Conservation (phyloP, 768 basidiomycete species). For the Coprinellus micaceus region DNA sequence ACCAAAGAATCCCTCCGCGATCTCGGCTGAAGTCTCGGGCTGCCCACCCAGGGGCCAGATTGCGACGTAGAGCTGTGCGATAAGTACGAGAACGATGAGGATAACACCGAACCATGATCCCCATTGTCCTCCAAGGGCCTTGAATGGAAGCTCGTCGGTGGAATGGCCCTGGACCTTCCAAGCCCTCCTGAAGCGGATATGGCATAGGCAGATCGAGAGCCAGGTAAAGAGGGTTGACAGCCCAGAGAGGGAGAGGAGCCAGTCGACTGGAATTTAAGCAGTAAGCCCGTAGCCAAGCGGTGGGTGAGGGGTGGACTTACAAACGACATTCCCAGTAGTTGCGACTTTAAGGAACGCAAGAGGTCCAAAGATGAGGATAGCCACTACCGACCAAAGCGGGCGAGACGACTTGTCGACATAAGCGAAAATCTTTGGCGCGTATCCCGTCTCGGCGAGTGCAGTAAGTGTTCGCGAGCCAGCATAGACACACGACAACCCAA, state of each 20-base stretch:
- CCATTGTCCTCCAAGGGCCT: conserved; percentile 39
- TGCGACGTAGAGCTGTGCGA: conserved; percentile 45
- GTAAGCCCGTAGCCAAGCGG: not conserved
- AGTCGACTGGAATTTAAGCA: conserved; percentile 27
- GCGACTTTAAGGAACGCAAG: conserved; percentile 38
- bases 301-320: conserved; percentile 22
- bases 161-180: conserved; percentile 44
- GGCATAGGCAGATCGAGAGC: conserved; percentile 45
- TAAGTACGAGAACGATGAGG: conserved; percentile 37
- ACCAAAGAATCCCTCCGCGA: conserved; percentile 38
- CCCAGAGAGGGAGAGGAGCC: conserved; percentile 47
- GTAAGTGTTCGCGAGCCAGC: conserved; percentile 43
- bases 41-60: conserved; percentile 39
- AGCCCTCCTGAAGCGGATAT: conserved; percentile 44
- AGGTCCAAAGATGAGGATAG: conserved; percentile 34
- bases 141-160: conserved; percentile 42
- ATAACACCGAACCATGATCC: conserved; percentile 45
- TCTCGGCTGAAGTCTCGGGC: conserved; percentile 19
- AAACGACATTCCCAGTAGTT: conserved; percentile 30
- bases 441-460: conserved; percentile 45
- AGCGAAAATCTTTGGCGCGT: conserved; percentile 38
- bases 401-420: conserved; percentile 47
- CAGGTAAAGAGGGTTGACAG: conserved; percentile 46
- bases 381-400: conserved; percentile 39
- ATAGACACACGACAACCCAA: conserved; percentile 44